Evolutionary conservation across 345 rosid species (phyloP), one percentile per base, ranked within the genome.

Genomic region (Physaria fendleri): DNA sequence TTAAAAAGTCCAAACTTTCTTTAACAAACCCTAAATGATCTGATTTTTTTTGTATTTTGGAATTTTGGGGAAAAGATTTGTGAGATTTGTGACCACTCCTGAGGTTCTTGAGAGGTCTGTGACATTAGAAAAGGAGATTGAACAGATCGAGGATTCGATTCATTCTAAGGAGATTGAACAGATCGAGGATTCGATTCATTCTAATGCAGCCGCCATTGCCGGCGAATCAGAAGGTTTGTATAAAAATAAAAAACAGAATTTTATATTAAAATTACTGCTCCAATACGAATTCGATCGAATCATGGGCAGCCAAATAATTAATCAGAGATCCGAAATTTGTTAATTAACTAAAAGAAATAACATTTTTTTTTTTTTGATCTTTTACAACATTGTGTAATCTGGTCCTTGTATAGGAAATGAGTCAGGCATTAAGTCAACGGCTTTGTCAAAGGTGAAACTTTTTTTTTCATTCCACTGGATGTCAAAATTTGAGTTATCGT

Each of bases 71-170:
- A 18, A 45, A 76, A 93, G 97, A 73, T 87, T 94, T 74, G 97
- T 94, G 74, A 76, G 87, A 59, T 94, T 94, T 77, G 93, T 90
- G 52, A 84, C 82, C 64, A 77, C 96, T 11, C 99, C 97, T 14
- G 99, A 94, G 82, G 78, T 85, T 79, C 93, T 94, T 57, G 99
- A 94, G 87, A 83, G 99, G 77, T 84, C 87, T 54, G 95, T 82
- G 10, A 82, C 87, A 18, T 73, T 87, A 25, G 96, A 94, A 76
- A 83, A 58, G 57, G 99, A 94, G 72, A 77, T 94, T 20, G 79
- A 72, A 28, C 95, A 94, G 78, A 94, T 87, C 32, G 88, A 83
- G n/a, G n/a, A n/a, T n/a, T n/a, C n/a, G n/a, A n/a, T n/a, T n/a
- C n/a, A n/a, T n/a, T n/a, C n/a, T n/a, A 83, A 57, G 57, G 99